Base-by-base conservation (phyloP, 345 rosid genomes). In the Ceriops decandra region DNA sequence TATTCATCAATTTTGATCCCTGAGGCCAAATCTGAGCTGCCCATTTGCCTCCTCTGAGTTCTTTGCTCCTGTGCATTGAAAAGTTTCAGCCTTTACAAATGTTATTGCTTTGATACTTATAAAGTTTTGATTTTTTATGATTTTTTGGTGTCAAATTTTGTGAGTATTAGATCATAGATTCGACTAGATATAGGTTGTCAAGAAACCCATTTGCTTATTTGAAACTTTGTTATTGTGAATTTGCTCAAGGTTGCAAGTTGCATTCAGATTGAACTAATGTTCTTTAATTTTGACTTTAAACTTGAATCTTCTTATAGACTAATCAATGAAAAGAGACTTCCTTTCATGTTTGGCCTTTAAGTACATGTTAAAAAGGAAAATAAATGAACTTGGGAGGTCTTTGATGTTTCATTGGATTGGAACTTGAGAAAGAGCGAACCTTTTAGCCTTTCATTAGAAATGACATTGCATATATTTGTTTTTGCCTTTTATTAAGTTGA, bases 11-110 rank as follows among this genome's bases (percentile, higher is more conserved):
- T 56, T 56, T 56, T 7, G 30, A 21, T 13, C 28, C 28, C 59
- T 9, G 5, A 15, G 16, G 59, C 28, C 59, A 49, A 63, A 59
- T 46, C 51, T 60, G 30, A 27, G 57, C 32, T 62, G 10, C 35
- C 21, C 57, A 57, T 57, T 11, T 72, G 6, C 30, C 54, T 31
- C 52, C 54, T 8, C 57, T 54, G n/a, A 28, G 57, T 58, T 71
- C 1, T 5, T 63, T 33, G 22, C 42, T 2, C 30, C 6, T 57
- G 31, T 31, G 22, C 10, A 9, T 16, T 2, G 20, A 26, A 46
- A 27, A 6, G 17, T 22, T 15, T 51, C 4, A 56, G 49, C 22
- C 22, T 32, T 22, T 52, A 10, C 15, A 56, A 57, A 42, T 22
- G 56, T 47, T 27, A 17, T 38, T 69, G 52, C 22, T 52, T 33